phyloP scores from a whole-genome alignment of 805 yeast genomes.

The Cyberlindnera veronae region DNA sequence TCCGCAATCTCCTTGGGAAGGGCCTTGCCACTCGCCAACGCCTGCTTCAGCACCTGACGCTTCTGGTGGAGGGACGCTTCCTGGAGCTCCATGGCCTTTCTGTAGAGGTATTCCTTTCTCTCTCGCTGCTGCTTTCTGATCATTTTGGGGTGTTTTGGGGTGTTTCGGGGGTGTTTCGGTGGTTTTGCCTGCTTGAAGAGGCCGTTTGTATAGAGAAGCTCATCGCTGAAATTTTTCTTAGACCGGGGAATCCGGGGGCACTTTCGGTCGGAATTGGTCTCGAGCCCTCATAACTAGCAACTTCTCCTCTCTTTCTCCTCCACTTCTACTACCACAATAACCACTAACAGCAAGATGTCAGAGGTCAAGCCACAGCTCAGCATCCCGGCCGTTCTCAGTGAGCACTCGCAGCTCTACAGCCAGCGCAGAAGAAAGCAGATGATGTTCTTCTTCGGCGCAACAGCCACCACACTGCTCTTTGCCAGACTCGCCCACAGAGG shows the following conservation, averaged over 20 bases:
- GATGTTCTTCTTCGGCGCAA: constrained; percentile 67
- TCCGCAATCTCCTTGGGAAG: constrained; percentile 88
- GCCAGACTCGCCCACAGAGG: constrained; percentile 75
- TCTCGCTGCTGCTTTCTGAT: constrained; percentile 91
- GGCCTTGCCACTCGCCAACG: constrained; percentile 88
- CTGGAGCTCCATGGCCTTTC: constrained; percentile 85
- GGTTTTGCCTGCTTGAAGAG: not conserved
- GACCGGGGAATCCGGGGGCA: no score
- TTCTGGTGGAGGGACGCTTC: constrained; percentile 84
- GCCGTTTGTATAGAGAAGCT: not conserved
- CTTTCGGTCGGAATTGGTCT: no score
- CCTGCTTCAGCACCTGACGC: constrained; percentile 79
- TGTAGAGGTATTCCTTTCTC: constrained; percentile 87
- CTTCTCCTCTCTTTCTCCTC: no score
- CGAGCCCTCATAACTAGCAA: no score
- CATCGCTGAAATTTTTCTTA: no score
- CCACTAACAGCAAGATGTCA: constrained; percentile 1
- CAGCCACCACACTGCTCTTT: constrained; percentile 66
- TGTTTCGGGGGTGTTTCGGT: not conserved
- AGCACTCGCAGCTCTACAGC: constrained; percentile 16
- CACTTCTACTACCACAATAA: not conserved
- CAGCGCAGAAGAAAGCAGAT: constrained; percentile 66
- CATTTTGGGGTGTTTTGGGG: constrained; percentile 6
- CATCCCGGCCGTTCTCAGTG: constrained; percentile 16
- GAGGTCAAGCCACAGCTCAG: constrained; percentile 2